Evolutionary conservation across 306 rosid species (phyloP), one percentile per base, ranked within the genome.

Genomic region (Quercus mongolica): DNA sequence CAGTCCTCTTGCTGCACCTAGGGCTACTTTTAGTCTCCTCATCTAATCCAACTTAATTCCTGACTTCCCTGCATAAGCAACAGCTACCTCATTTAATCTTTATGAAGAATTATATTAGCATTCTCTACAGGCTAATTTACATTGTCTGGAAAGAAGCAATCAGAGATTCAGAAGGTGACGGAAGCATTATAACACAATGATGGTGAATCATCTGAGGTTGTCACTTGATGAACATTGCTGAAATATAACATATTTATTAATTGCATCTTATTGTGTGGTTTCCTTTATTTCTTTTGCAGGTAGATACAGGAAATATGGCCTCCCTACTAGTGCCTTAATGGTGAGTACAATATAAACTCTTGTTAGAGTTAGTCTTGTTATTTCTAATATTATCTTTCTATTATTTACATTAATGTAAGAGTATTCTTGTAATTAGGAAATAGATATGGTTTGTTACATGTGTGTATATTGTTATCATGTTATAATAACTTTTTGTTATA

Each of bases 1-100:
- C 70, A 94, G 80, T 3, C 97, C 98, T 82, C 90, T 90, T 0
- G 97, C 97, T 21, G 94, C 82, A 71, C 92, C 96, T 69, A 88
- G 83, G 5, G 93, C 83, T 68, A 85, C 68, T 72, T 61, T 49
- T 5, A 85, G 85, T 72, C 71, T 72, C 71, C 81, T 85, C 56
- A 61, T 73, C 91, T 89, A 87, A 33, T 83, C 89, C 84, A 87
- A 65, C 74, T 54, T 62, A 54, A 87, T 80, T 49, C 85, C 84
- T 0, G 82, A 76, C 76, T 58, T 87, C 59, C 87, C 91, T 87
- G 78, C 69, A 74, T 23, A 30, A 33, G 23, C 46, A 65, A 8
- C 69, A 28, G 19, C n/a, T 28, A 14, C 28, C 17, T 23, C 65
- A 58, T 13, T 62, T 25, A 26, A 25, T 5, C 15, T 62, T n/a